Conservation (phyloP, 345 rosid species). For the Bruguiera sexangula region DNA sequence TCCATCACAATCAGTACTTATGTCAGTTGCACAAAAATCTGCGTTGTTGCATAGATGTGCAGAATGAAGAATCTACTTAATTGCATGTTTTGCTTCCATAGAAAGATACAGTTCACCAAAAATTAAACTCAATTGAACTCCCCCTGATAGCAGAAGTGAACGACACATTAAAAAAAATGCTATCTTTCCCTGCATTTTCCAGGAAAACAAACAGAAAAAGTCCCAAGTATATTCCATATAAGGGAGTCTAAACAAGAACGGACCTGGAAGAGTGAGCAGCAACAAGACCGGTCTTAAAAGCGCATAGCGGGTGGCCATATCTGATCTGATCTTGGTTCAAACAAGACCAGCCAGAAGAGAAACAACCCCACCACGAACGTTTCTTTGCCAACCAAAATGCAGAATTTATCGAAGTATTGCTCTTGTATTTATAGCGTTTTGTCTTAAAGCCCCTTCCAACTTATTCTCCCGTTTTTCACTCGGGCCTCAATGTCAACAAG, state of each 20-base stretch:
- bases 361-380: background rate
- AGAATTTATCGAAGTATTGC: too few species aligned
- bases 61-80: too few species aligned
- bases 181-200: background rate
- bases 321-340: slow-evolving; percentile 21
- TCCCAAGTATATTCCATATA: background rate
- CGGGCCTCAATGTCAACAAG: background rate
- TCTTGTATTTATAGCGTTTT: slow-evolving; percentile 1
- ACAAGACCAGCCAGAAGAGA: slow-evolving; percentile 5
- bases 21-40: too few species aligned
- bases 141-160: background rate
- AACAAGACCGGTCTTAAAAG: slow-evolving; percentile 33
- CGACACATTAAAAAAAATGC: background rate
- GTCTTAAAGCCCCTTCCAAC: background rate
- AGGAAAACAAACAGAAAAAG: slow-evolving; percentile 3
- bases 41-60: too few species aligned
- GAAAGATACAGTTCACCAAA: background rate
- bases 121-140: background rate
- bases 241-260: background rate
- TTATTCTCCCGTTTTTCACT: too few species aligned
- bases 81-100: background rate
- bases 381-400: slow-evolving; percentile 8
- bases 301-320: slow-evolving; percentile 35
- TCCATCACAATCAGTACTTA: too few species aligned
- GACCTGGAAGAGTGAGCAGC: slow-evolving; percentile 54